phyloP scores from a whole-genome alignment of 805 yeast genomes.

The Hanseniaspora lachancei region DNA sequence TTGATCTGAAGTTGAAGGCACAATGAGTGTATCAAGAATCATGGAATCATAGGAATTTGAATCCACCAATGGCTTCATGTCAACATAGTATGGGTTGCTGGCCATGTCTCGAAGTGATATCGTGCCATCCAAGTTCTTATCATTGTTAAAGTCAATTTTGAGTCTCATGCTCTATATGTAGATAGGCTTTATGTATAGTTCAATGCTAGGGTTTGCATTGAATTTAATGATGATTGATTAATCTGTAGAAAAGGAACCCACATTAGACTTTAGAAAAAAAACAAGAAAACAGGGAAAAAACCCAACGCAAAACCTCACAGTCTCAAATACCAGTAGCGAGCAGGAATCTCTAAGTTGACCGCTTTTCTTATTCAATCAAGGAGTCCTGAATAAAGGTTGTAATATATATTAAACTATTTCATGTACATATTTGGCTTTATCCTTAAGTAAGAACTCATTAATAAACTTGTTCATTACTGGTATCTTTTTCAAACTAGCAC shows the following conservation, averaged over 20 bases:
- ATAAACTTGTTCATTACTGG: conserved; percentile 31
- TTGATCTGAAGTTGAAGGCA: not conserved
- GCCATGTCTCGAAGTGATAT: not conserved
- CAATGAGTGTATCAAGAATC: not conserved
- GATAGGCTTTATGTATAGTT: too few relatives aligned
- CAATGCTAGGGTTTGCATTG: too few relatives aligned
- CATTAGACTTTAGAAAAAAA: too few relatives aligned
- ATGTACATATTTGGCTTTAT: not conserved
- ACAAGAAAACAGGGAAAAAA: not conserved
- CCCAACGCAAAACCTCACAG: not conserved
- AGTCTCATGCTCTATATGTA: not conserved
- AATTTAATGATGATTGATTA: too few relatives aligned
- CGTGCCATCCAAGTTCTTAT: not conserved
- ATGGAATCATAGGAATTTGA: not conserved
- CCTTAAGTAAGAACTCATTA: conserved; percentile 25
- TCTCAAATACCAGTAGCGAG: not conserved
- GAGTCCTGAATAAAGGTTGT: too few relatives aligned
- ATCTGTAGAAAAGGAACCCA: too few relatives aligned
- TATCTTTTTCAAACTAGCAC: conserved; percentile 35
- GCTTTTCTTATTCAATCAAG: not conserved
- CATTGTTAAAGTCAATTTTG: not conserved
- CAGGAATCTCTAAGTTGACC: not conserved
- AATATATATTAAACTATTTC: not conserved
- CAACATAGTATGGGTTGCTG: not conserved
- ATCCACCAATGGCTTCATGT: not conserved